Base-by-base conservation (phyloP, 1,139 yeast genomes). In the Zygoascus sp. region DNA sequence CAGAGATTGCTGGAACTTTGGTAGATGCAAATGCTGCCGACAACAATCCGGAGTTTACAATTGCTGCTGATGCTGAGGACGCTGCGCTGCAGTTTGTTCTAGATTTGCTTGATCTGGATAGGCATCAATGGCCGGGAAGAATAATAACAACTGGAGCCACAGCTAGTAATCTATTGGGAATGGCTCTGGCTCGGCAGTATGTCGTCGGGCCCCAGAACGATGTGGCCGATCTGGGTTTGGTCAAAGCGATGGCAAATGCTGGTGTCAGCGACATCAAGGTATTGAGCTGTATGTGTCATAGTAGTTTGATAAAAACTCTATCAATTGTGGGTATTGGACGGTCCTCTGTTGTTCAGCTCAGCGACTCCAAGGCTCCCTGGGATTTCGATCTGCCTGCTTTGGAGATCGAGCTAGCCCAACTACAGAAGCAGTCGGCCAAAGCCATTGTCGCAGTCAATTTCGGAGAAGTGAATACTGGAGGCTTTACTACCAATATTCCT, bases 391-490 rank as follows among this genome's bases (percentile, higher is more conserved):
- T 59, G 10, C 46, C 16, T 7, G 17, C 25, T 21, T 53, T 59
- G 9, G 58, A 53, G 30, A 20, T 42, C 16, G 36, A 37, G n/a
- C 48, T 59, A 27, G 23, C 16, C 9, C 20, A 30, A 19, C 40
- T 48, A 13, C 19, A 16, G 8, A 19, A 42, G 19, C 36, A 45
- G 7, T 35, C 34, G 3, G 41, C 45, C 13, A 51, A 48, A 7
- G 47, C 51, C 10, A 58, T 59, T 48, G 58, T 59, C 4, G 55
- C 52, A 15, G 57, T 51, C 16, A 53, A 58, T 35, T 56, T 55
- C 42, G 63, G 62, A 15, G 63, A 59, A 34, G 63, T 59, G 20
- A 59, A 59, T 32, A 59, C 61, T 3, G 63, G 63, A 6, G 51
- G 52, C 28, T 59, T 51, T 47, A 58, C 62, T 4, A 39, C 47